Percentiles rank a stretch among this genome's conserved stretches.
These are phyloP conservation scores for Cryphonectria parasitica DNA, from an alignment of 2,329 filamentous ascomycete genomes.

Conservation along the genomic window DNA sequence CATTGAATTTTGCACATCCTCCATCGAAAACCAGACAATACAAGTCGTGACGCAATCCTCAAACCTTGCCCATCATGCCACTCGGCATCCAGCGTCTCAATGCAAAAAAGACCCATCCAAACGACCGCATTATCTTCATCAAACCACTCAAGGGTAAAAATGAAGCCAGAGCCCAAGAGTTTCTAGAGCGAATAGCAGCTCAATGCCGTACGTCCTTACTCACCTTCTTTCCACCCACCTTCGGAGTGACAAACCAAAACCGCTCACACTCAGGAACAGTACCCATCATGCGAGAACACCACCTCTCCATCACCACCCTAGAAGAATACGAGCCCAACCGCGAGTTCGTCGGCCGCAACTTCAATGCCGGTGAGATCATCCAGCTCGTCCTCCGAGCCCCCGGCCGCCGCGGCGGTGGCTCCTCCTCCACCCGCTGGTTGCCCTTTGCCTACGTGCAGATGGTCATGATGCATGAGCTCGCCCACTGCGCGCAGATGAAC, in stretches of 20 bases:
- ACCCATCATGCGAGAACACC: conserved; percentile 71
- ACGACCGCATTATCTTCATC: conserved; percentile 82
- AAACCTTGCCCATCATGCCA: conserved; percentile 59
- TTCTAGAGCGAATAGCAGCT: conserved; percentile 76
- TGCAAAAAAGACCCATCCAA: conserved; percentile 73
- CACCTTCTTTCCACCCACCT: neutral
- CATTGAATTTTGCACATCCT: neutral
- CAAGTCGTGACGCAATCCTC: conserved; percentile 23
- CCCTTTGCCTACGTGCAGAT: conserved; percentile 85
- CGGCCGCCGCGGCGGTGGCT: conserved; percentile 38
- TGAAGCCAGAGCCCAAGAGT: conserved; percentile 67
- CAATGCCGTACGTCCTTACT: conserved; percentile 64
- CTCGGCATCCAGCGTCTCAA: conserved; percentile 81
- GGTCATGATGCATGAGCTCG: conserved; percentile 94
- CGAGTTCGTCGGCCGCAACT: conserved; percentile 87
- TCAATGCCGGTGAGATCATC: conserved; percentile 86
- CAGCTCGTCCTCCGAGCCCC: conserved; percentile 79
- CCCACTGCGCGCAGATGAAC: conserved; percentile 92
- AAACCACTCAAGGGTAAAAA: conserved; percentile 72
- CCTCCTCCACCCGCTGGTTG: conserved; percentile 61
- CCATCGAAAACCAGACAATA: neutral
- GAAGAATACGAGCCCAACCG: conserved; percentile 82
- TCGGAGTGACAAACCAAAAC: neutral
- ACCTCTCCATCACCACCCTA: conserved; percentile 68
- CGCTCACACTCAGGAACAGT: conserved; percentile 41